phyloP scores from a whole-genome alignment of 1,284 basidiomycete genomes.

The Cutaneotrichosporon sp. region DNA sequence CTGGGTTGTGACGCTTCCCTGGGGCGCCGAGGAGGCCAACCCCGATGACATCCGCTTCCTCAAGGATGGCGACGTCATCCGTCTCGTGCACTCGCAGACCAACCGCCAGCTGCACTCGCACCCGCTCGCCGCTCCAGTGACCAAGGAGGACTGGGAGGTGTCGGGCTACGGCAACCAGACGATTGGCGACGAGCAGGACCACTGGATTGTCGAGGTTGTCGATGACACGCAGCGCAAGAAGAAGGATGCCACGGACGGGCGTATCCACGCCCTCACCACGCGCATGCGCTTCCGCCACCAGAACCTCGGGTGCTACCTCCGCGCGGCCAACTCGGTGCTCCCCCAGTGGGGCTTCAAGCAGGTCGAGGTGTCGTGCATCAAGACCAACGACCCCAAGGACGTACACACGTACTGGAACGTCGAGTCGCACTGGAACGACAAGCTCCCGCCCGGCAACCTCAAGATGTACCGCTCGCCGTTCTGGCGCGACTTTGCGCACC shows the following conservation, averaged over 20 bases:
- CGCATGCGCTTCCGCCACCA: constrained; percentile 81
- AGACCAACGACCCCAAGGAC: constrained; percentile 80
- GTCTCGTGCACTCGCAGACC: constrained; percentile 78
- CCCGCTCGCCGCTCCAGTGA: constrained; percentile 78
- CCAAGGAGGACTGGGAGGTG: constrained; percentile 89
- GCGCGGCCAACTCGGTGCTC: constrained; percentile 82
- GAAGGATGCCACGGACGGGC: constrained; percentile 59
- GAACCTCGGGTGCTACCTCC: constrained; percentile 79
- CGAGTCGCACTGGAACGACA: constrained; percentile 93
- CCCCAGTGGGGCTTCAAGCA: constrained; percentile 99
- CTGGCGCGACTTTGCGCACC: constrained; percentile 95
- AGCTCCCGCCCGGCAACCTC: constrained; percentile 75
- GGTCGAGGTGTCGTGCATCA: constrained; percentile 91
- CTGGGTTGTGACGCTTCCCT: constrained; percentile 77
- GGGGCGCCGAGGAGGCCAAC: constrained; percentile 62
- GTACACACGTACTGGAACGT: constrained; percentile 97
- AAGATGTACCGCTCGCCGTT: constrained; percentile 90
- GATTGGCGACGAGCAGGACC: constrained; percentile 82
- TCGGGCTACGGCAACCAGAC: constrained; percentile 88
- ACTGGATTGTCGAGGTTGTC: constrained; percentile 93
- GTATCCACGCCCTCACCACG: constrained; percentile 87
- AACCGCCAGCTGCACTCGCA: constrained; percentile 94
- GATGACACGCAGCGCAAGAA: constrained; percentile 75
- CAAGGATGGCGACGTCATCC: constrained; percentile 73
- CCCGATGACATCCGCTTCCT: constrained; percentile 68